Evolutionary conservation across 2,329 filamentous ascomycete species (phyloP).

Genomic region (Metarhizium brunneum): DNA sequence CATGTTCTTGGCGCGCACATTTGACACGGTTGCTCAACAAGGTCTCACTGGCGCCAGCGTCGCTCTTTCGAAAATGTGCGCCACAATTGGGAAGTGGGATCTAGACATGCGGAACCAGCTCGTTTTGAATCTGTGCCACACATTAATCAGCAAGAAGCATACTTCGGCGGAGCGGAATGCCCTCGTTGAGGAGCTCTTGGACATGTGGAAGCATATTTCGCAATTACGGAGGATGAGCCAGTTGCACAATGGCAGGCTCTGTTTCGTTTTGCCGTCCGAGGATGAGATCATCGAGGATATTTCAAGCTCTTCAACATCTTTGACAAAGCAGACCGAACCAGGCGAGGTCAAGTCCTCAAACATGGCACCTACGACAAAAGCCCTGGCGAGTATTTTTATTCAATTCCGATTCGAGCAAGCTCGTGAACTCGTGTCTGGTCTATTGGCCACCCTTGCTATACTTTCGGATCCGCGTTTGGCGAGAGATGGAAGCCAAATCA

Average conservation of each 20-base stretch:
- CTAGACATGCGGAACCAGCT: conserved; percentile 20
- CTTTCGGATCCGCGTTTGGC: conserved; percentile 18
- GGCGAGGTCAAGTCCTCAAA: neutral
- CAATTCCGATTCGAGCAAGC: conserved; percentile 18
- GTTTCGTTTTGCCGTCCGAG: conserved; percentile 21
- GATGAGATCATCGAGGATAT: conserved; percentile 17
- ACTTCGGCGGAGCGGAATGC: conserved; percentile 7
- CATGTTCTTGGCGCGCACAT: conserved; percentile 13
- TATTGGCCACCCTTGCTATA: conserved; percentile 22
- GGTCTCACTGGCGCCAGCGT: conserved; percentile 11
- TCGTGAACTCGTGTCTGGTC: conserved; percentile 18
- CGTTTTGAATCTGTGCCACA: conserved; percentile 22
- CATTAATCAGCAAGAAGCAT: conserved; percentile 10
- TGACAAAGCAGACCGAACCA: neutral
- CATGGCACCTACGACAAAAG: conserved; percentile 10
- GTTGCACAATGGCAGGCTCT: conserved; percentile 3
- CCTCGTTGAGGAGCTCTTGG: conserved; percentile 20
- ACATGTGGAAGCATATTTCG: conserved; percentile 28
- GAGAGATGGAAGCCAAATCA: conserved; percentile 3
- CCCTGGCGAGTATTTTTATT: conserved; percentile 21
- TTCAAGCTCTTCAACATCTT: neutral
- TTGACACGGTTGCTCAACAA: conserved; percentile 11
- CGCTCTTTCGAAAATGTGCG: conserved; percentile 17
- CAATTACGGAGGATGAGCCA: conserved; percentile 22
- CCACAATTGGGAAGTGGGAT: conserved; percentile 17